These are phyloP conservation scores for Eucalyptus tenuipes DNA, from an alignment of 345 rosid genomes.

Conservation along the genomic window DNA sequence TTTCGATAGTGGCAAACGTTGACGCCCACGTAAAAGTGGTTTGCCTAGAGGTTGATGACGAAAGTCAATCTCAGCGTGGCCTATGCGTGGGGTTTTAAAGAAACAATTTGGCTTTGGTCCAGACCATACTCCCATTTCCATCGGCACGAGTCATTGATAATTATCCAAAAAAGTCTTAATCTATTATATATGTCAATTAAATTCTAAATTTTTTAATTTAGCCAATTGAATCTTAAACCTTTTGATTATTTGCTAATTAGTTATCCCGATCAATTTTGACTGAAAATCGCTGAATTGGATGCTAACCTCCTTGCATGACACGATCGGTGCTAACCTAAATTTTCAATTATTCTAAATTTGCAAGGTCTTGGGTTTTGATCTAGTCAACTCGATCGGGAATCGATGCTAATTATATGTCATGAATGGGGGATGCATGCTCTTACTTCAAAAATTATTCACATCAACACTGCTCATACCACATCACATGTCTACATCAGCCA, in stretches of 20 bases:
- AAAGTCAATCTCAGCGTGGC: background rate
- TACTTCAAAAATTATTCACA: background rate
- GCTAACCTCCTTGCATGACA: fast-evolving
- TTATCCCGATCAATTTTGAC: fast-evolving
- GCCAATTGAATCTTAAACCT: fast-evolving
- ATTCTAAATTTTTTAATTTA: background rate
- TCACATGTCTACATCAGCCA: fast-evolving
- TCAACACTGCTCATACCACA: fast-evolving
- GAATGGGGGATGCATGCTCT: too few species aligned
- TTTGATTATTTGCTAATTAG: background rate
- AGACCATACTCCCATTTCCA: background rate
- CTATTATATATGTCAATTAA: background rate
- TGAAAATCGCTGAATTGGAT: background rate
- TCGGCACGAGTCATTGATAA: background rate
- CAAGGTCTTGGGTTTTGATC: background rate
- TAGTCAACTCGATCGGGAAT: background rate
- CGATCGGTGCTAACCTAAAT: fast-evolving
- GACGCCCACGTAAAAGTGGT: background rate
- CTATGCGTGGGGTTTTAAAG: background rate
- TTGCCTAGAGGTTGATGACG: background rate
- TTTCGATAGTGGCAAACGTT: background rate
- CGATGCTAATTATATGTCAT: background rate
- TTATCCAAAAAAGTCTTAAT: background rate
- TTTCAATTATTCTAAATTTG: background rate
- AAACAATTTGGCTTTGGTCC: background rate